Conservation (phyloP, 129 eudicot genomes). For the Lonicera japonica region DNA sequence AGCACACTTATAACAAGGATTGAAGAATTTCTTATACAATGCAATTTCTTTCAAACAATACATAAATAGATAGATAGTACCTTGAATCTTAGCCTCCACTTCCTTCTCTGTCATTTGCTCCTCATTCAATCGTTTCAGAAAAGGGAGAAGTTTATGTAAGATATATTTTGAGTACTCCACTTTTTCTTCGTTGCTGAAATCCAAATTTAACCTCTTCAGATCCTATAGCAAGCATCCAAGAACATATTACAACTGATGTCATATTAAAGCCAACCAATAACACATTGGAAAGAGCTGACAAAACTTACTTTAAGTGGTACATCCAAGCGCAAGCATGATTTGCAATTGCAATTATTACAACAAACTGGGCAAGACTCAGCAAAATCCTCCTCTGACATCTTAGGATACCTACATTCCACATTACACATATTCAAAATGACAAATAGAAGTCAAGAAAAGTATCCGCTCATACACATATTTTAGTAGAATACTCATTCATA, state of each 20-base stretch:
- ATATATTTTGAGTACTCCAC: conserved; percentile 38
- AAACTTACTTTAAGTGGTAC: conserved; percentile 29
- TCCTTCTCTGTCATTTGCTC: conserved; percentile 54
- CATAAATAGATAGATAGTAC: too few relatives aligned
- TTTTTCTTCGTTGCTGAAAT: conserved; percentile 29
- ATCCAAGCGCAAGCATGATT: conserved; percentile 63
- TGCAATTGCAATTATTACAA: conserved; percentile 74
- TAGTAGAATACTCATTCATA: not conserved
- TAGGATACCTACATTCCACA: conserved; percentile 63
- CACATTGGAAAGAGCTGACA: not conserved
- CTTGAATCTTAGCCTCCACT: conserved; percentile 66
- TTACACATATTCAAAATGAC: not conserved
- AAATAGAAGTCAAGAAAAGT: not conserved
- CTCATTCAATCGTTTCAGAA: conserved; percentile 38
- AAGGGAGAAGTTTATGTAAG: conserved; percentile 51
- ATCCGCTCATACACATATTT: too few relatives aligned
- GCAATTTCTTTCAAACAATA: too few relatives aligned
- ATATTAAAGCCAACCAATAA: not conserved
- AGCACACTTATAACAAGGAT: too few relatives aligned
- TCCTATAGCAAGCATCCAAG: conserved; percentile 22
- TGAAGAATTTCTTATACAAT: too few relatives aligned
- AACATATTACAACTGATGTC: conserved; percentile 5
- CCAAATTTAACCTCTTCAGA: conserved; percentile 17
- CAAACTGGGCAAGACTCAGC: conserved; percentile 79
- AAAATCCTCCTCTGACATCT: conserved; percentile 48